phyloP scores from a whole-genome alignment of 2,329 filamentous ascomycete genomes.

The Pleomassaria siparia region DNA sequence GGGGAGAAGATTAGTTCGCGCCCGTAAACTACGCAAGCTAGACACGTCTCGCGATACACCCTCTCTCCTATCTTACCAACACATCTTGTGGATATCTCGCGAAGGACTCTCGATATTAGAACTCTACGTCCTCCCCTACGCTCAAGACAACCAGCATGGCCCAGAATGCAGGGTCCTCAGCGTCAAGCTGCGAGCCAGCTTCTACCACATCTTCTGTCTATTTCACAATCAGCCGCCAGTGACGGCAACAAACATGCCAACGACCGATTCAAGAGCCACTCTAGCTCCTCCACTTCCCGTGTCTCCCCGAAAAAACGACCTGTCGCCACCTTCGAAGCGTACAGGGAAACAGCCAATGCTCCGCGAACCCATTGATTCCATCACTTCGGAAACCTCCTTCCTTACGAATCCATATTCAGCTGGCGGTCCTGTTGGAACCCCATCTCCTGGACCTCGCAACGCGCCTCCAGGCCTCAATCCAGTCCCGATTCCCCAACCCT shows the following conservation, averaged over 20 bases:
- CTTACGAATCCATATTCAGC: constrained; percentile 53
- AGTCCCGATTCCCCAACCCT: constrained; percentile 46
- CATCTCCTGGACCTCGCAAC: constrained; percentile 44
- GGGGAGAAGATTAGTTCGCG: constrained; percentile 77
- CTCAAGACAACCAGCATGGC: constrained; percentile 71
- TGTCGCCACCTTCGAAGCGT: constrained; percentile 36
- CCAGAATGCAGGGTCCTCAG: constrained; percentile 82
- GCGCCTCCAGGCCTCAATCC: constrained; percentile 50
- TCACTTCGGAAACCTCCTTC: constrained; percentile 53
- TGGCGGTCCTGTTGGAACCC: constrained; percentile 43
- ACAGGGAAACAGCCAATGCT: constrained; percentile 44
- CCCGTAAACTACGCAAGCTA: constrained; percentile 79
- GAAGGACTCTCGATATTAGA: constrained; percentile 90
- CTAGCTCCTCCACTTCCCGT: constrained; percentile 26
- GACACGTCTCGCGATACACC: constrained; percentile 77
- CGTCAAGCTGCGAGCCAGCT: constrained; percentile 88
- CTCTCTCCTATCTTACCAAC: constrained; percentile 79
- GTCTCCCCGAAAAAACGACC: constrained; percentile 28
- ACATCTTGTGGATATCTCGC: constrained; percentile 93
- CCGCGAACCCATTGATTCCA: constrained; percentile 52
- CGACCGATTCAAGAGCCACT: constrained; percentile 29
- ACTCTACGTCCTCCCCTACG: constrained; percentile 74
- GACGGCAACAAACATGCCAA: constrained; percentile 38
- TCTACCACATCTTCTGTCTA: constrained; percentile 94
- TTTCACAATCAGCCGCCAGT: constrained; percentile 90